These are phyloP conservation scores for Theobroma cacao DNA, from an alignment of 345 rosid species.

Conservation along the genomic window DNA sequence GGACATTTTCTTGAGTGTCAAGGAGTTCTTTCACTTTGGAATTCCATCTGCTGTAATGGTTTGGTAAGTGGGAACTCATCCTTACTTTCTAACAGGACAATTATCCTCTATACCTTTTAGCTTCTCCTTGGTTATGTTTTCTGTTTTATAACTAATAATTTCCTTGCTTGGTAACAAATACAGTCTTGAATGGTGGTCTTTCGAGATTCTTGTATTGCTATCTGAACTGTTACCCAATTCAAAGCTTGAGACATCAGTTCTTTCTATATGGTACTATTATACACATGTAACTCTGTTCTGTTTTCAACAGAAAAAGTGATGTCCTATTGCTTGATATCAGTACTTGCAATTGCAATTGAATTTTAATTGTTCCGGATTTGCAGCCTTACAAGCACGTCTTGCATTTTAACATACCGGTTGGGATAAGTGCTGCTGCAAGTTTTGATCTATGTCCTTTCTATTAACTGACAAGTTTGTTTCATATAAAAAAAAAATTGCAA, in stretches of 20 bases:
- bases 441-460: too few species aligned
- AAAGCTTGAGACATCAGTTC: conserved; percentile 46
- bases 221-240: conserved; percentile 48
- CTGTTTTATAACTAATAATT: too few species aligned
- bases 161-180: too few species aligned
- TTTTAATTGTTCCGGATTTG: not conserved
- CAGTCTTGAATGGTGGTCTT: conserved; percentile 59
- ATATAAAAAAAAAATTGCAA: too few species aligned
- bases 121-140: too few species aligned
- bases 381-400: not conserved
- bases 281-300: too few species aligned
- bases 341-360: not conserved
- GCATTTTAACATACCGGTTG: not conserved
- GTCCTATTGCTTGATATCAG: not conserved
- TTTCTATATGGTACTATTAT: conserved; percentile 45
- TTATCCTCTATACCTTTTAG: too few species aligned
- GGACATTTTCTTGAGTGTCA: not conserved
- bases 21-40: not conserved
- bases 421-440: not conserved
- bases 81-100: too few species aligned
- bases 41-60: not conserved
- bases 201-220: conserved; percentile 40
- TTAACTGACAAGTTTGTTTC: too few species aligned
- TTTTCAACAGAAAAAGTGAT: too few species aligned
- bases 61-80: not conserved